Conservation (phyloP, 1,284 basidiomycete species). For the Malassezia psittaci region DNA sequence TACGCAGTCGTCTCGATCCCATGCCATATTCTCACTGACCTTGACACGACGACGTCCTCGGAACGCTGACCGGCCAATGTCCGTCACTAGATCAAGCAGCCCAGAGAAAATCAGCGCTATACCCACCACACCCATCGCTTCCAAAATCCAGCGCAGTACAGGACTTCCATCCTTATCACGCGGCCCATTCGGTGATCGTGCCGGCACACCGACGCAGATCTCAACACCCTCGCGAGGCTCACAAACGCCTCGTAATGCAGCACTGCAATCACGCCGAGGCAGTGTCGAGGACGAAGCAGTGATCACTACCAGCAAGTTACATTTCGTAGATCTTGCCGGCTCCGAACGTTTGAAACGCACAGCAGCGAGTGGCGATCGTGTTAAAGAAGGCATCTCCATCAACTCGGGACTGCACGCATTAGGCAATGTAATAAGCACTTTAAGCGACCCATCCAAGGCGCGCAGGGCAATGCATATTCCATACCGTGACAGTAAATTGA, state of each 20-base stretch:
- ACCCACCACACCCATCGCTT: conserved; percentile 4
- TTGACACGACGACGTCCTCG: conserved; percentile 55
- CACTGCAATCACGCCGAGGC: neutral
- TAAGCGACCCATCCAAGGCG: conserved; percentile 73
- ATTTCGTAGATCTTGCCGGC: conserved; percentile 94
- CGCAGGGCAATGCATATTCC: conserved; percentile 62
- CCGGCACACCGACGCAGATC: conserved; percentile 5
- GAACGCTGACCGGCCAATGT: conserved; percentile 14
- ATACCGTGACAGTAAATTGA: conserved; percentile 94
- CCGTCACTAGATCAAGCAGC: neutral
- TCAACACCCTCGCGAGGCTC: conserved; percentile 9
- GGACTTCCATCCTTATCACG: conserved; percentile 1
- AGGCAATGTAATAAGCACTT: conserved; percentile 93
- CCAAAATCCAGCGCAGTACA: neutral
- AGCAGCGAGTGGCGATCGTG: conserved; percentile 69
- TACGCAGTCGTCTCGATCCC: conserved; percentile 88
- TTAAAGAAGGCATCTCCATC: conserved; percentile 76
- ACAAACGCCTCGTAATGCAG: neutral
- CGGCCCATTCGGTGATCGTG: neutral
- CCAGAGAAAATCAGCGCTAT: neutral
- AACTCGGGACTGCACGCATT: conserved; percentile 92
- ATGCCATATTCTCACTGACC: conserved; percentile 95
- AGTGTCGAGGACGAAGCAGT: conserved; percentile 53
- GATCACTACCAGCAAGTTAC: conserved; percentile 90
- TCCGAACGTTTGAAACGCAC: conserved; percentile 63